Percentiles rank a stretch among this genome's conserved stretches.
Evolutionary conservation across 2,329 filamentous ascomycete species (phyloP).

Genomic region (Alternaria ethzedia): DNA sequence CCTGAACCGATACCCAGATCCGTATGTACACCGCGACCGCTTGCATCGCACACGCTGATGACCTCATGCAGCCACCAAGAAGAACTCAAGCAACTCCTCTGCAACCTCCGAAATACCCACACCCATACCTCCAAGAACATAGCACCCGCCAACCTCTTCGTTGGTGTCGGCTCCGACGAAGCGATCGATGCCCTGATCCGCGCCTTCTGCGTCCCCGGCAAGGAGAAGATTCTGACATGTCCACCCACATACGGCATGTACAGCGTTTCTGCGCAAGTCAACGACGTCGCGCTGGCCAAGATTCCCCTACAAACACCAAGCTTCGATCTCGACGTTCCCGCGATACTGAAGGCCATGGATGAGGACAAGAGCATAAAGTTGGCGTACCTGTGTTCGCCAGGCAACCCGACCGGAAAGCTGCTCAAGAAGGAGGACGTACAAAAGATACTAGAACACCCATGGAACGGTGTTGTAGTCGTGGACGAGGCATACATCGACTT

Average conservation of each 20-base stretch:
- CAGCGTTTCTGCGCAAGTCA: slow-evolving; percentile 88
- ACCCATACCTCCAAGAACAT: slow-evolving; percentile 76
- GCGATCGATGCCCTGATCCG: slow-evolving; percentile 93
- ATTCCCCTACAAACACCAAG: slow-evolving; percentile 78
- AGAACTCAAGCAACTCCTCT: slow-evolving; percentile 84
- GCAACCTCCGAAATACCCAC: slow-evolving; percentile 84
- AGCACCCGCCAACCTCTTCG: slow-evolving; percentile 83
- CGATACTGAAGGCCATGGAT: slow-evolving; percentile 71
- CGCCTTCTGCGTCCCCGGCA: slow-evolving; percentile 87
- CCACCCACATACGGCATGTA: slow-evolving; percentile 99
- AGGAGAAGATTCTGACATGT: slow-evolving; percentile 90
- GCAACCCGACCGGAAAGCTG: slow-evolving; percentile 87
- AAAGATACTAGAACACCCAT: slow-evolving; percentile 80
- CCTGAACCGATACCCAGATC: slow-evolving; percentile 94
- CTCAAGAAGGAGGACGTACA: slow-evolving; percentile 77
- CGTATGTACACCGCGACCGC: slow-evolving; percentile 52
- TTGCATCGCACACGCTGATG: background rate
- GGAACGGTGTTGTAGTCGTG: slow-evolving; percentile 92
- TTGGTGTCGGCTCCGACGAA: slow-evolving; percentile 95
- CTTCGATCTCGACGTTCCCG: slow-evolving; percentile 74
- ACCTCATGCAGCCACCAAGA: slow-evolving; percentile 70
- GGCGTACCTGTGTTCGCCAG: slow-evolving; percentile 90
- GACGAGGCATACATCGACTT: slow-evolving; percentile 99
- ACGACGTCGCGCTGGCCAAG: slow-evolving; percentile 85
- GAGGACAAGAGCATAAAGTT: slow-evolving; percentile 76